Evolutionary conservation across 371 early-diverging fungal species (phyloP), one percentile per base, ranked within the genome.

Genomic region (Mortierella sp.): DNA sequence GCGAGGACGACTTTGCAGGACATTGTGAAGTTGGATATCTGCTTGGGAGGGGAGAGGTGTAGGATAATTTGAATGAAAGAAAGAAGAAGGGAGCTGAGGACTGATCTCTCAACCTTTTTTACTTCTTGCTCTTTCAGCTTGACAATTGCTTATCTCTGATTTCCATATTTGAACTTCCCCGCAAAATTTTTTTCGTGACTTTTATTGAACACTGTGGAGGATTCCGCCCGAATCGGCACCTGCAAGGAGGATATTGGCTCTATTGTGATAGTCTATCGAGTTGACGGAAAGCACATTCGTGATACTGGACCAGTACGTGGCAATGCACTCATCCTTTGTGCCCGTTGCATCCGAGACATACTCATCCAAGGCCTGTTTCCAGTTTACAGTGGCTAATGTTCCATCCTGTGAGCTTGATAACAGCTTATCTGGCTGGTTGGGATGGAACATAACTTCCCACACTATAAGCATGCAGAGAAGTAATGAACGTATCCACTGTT

Each of bases 1-100:
- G 91, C 90, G 72, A 90, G 88, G 47, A 90, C 77, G 39, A 89
- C 89, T 85, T 90, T 90, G 74, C 90, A 90, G 69, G 88, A 86
- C 78, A 77, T 77, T 12, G 28, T 55, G 73, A 51, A 24, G 35
- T 10, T 11, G 59, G 60, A 68, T 57, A 16, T 37, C 26, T 58
- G 28, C 30, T 51, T n/a, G 55, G 5, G 39, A 28, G 40, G 22
- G 39, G 43, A 45, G 37, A 45, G 18, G 45, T 45, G 18, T 12
- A 45, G 12, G 45, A 16, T 43, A 16, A 43, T 45, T 12, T 20
- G 32, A 39, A 39, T 28, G 43, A 62, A 20, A 43, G 43, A 22
- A 37, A 49, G 43, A 60, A 37, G 30, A 52, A 39, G 61, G 47
- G 49, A 37, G n/a, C 11, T 24, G 39, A 47, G 18, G 45, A 43